A percentile compares a stretch with the other conserved stretches of the same genome.
Conservation (phyloP, 78 protist genomes). For the Dictyostelium capitatum region DNA sequence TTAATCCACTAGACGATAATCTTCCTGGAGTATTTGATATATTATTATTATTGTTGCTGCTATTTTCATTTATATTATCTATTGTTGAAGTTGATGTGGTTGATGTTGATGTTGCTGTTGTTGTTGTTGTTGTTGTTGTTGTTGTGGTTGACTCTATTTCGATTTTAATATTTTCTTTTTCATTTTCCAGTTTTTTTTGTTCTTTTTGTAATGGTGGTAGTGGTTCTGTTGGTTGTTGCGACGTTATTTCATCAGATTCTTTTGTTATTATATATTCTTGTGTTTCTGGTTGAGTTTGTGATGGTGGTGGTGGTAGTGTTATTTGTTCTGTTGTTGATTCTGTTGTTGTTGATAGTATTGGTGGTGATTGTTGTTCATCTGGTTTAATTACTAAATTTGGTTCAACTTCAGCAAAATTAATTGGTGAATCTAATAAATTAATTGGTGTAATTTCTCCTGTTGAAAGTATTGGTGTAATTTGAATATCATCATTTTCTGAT, state of each 20-base stretch:
- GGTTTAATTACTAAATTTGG: neutral
- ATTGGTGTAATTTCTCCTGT: neutral
- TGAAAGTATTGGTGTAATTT: neutral
- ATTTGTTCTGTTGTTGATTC: neutral
- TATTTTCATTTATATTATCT: neutral
- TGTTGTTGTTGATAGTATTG: neutral
- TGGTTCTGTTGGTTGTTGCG: neutral
- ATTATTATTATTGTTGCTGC: neutral
- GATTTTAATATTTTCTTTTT: neutral
- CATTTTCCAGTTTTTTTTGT: neutral
- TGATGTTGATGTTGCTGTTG: neutral
- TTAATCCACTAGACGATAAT: neutral
- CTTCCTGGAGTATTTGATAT: conserved; percentile 5
- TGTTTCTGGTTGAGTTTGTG: too few species aligned
- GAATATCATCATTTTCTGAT: neutral
- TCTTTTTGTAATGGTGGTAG: neutral
- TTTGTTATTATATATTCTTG: neutral
- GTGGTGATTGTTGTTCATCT: neutral
- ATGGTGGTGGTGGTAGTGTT: neutral
- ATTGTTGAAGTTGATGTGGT: neutral
- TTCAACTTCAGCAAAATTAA: neutral
- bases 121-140: neutral
- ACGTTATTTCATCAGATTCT: neutral
- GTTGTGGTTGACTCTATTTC: neutral
- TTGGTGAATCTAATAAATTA: neutral